A percentile compares a stretch with the other conserved stretches of the same genome.
Conservation (phyloP, 345 rosid species). For the Eucalyptus fibrosa region DNA sequence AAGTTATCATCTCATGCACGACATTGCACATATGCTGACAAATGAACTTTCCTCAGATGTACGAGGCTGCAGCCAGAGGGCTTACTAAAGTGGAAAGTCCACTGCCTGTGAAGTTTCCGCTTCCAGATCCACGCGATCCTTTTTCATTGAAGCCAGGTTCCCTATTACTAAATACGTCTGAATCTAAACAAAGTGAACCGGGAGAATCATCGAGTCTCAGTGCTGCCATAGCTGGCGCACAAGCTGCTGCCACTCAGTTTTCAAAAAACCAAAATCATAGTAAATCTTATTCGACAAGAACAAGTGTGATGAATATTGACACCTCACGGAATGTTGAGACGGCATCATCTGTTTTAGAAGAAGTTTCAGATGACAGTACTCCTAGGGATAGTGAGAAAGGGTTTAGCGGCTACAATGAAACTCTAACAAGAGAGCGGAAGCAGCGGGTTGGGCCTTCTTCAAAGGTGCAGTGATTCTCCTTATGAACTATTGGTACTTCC, state of each 20-base stretch:
- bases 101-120: slow-evolving; percentile 49
- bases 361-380: background rate
- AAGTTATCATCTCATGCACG: background rate
- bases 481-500: background rate
- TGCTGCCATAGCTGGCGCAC: slow-evolving; percentile 83
- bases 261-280: slow-evolving; percentile 23
- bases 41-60: slow-evolving; percentile 21
- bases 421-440: background rate
- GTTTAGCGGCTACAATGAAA: background rate
- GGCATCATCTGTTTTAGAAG: background rate
- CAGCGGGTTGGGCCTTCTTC: slow-evolving; percentile 9
- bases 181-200: slow-evolving; percentile 12
- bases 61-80: slow-evolving; percentile 70
- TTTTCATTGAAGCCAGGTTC: slow-evolving; percentile 83
- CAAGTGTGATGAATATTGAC: background rate
- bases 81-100: slow-evolving; percentile 43
- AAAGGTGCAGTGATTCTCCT: slow-evolving; percentile 4
- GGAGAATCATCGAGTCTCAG: slow-evolving; percentile 39
- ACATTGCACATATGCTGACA: background rate
- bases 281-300: background rate
- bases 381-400: background rate
- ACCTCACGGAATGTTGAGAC: slow-evolving; percentile 6
- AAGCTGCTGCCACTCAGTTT: slow-evolving; percentile 74
- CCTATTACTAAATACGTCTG: slow-evolving; percentile 1
- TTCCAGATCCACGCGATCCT: slow-evolving; percentile 54